Evolutionary conservation across 1,139 yeast species (phyloP), one percentile per base, ranked within the genome.

Genomic region (Protomyces macrosporus): DNA sequence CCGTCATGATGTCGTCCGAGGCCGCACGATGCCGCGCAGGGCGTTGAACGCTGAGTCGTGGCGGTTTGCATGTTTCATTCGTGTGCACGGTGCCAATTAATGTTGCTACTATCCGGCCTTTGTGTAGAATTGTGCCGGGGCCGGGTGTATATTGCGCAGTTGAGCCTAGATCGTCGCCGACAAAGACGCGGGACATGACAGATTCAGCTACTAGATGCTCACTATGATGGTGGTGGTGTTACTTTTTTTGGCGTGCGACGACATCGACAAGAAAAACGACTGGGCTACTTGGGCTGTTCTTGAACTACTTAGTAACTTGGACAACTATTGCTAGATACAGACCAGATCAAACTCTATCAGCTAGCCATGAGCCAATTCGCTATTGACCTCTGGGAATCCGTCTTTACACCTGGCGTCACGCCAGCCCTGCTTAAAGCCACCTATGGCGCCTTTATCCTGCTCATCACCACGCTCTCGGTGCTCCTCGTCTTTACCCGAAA

Each of bases 381-480:
- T 51, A 80, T 76, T 33, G 95, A 87, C 42, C 80, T 93, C 57
- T 91, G 98, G 97, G 86, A 87, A 67, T 87, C 96, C 6, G 83
- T 93, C 37, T 87, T 91, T 75, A 87, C 91, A n/a, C 98, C 98
- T 1, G 98, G 98, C 0, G 84, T 96, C 0, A 83, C 93, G 0
- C 97, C 97, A 0, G 90, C 95, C 0, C 80, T 93, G 62, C 79
- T 90, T 16, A 79, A 81, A 52, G 97, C 98, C 7, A 88, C 95
- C 0, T 95, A 88, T 71, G 78, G 76, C 0, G 84, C 93, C 1
- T 88, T 88, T 71, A 77, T 79, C 1, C 77, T 84, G 9, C 77
- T 88, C 65, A 72, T 81, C 14, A 45, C 75, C 6, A 79, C 91
- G 1, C 79, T 91, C 68, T 68, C 77, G 1, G 76, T 79, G 65